phyloP scores from a whole-genome alignment of 768 basidiomycete genomes.

The Pleurotus eryngii region DNA sequence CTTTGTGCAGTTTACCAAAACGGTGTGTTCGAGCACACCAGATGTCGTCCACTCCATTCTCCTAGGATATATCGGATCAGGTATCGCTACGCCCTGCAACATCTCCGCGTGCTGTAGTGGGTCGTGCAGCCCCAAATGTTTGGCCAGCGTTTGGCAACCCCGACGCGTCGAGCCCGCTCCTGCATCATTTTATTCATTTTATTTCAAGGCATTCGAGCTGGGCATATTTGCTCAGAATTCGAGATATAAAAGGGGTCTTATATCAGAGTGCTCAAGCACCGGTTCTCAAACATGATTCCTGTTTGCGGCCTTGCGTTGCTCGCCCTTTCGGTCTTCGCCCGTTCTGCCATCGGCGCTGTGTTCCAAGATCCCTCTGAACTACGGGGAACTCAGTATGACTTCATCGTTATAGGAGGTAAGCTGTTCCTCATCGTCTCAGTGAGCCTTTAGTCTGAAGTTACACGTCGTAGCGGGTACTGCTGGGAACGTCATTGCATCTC shows the following conservation, averaged over 20 bases:
- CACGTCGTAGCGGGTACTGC: slow-evolving; percentile 1
- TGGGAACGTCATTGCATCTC: slow-evolving; percentile 1
- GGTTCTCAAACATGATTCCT: neutral
- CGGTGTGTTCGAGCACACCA: no score
- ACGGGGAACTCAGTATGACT: neutral
- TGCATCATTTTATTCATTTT: neutral
- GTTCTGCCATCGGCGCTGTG: neutral
- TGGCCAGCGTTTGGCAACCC: neutral
- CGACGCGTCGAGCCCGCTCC: neutral
- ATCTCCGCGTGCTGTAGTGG: neutral
- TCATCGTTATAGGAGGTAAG: slow-evolving; percentile 6
- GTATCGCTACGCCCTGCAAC: neutral
- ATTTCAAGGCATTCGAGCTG: neutral
- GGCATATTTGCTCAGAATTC: neutral
- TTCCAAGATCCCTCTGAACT: neutral
- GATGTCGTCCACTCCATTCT: neutral
- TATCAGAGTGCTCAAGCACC: neutral
- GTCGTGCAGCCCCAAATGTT: neutral
- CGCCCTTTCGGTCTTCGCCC: neutral
- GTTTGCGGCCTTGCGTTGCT: neutral
- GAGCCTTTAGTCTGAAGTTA: no score
- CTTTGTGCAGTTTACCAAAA: no score
- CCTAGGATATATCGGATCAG: neutral
- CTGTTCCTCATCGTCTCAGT: neutral
- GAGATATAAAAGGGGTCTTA: neutral